Evolutionary conservation across 177 flowering plant species (phyloP), one percentile per base, ranked within the genome.

Genomic region (Tripterygium wilfordii): DNA sequence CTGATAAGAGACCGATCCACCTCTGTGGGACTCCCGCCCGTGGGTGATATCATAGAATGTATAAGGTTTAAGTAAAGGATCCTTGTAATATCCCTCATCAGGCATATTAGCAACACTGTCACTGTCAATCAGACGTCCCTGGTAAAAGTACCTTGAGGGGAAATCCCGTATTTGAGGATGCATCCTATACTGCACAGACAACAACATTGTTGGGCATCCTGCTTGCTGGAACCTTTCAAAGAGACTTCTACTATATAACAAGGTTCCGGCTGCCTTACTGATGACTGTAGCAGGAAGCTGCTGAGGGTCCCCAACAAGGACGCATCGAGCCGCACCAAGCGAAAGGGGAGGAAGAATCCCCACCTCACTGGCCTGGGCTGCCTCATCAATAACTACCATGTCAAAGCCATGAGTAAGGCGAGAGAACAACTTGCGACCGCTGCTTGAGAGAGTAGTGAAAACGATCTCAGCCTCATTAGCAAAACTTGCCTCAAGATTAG

Each of bases 271-370:
- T 24, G 96, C 96, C 67, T 85, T 83, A 78, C 98, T 91, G 35
- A 91, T 91, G 31, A 88, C 96, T 36, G 96, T 92, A 10, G 98
- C 96, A 38, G 98, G 96, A 54, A 92, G 96, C 69, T 92, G 98
- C 74, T 91, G 98, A 5, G 96, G 98, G 67, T 92, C 98, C 37
- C 96, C 98, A 47, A 92, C 98, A 63, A 92, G 96, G 58, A 92
- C 98, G 72, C 96, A 92, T 1, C 96, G 73, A n/a, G 96, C 86
- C 30, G 96, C 96, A 57, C 98, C 94, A 36, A 88, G 88, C 46
- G 96, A 49, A 36, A 92, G 88, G 8, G 98, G 96, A 56, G 96
- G 98, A 51, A 92, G 87, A 56, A 88, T 55, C 10, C 63, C 96
- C 16, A 83, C 87, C 75, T 91, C 98, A 72, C 96, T 88, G 28